Evolutionary conservation across 306 rosid species (phyloP).

Genomic region (Quercus suber): DNA sequence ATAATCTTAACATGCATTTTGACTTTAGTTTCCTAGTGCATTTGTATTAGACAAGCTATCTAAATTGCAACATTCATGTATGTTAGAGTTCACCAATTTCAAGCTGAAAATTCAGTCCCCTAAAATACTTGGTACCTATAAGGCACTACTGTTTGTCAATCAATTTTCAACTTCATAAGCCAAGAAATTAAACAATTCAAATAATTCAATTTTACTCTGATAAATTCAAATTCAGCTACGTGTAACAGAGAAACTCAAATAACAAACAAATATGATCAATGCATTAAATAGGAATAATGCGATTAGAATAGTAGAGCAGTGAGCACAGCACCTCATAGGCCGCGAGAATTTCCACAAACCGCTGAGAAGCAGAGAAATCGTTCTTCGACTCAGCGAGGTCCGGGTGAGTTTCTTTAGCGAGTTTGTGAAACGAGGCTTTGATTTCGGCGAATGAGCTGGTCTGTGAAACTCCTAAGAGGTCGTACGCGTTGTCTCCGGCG

Average conservation of each 20-base stretch:
- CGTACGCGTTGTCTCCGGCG: constrained; percentile 66
- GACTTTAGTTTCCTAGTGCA: not conserved
- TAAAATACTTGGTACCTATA: not conserved
- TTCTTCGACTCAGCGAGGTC: constrained; percentile 64
- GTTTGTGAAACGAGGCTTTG: constrained; percentile 82
- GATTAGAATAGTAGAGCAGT: not conserved
- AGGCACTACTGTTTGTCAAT: not conserved
- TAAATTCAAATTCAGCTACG: not conserved
- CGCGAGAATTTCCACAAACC: constrained; percentile 84
- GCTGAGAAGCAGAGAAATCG: constrained; percentile 56
- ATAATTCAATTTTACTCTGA: not conserved
- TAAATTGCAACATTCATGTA: not conserved
- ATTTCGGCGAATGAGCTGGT: constrained; percentile 74
- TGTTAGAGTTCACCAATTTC: not conserved
- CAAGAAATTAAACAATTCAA: not conserved
- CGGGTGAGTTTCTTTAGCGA: constrained; percentile 96
- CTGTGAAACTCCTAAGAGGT: constrained; percentile 68
- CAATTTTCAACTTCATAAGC: not conserved
- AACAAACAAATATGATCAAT: not conserved
- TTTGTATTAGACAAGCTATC: not conserved
- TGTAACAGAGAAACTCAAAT: not conserved
- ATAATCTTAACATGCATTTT: no score
- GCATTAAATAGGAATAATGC: not conserved
- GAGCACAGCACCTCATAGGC: constrained; percentile 71
- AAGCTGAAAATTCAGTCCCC: not conserved